Evolutionary conservation across 352 stramenopile genomes (phyloP).

Genomic region (Phytophthora tubulina): DNA sequence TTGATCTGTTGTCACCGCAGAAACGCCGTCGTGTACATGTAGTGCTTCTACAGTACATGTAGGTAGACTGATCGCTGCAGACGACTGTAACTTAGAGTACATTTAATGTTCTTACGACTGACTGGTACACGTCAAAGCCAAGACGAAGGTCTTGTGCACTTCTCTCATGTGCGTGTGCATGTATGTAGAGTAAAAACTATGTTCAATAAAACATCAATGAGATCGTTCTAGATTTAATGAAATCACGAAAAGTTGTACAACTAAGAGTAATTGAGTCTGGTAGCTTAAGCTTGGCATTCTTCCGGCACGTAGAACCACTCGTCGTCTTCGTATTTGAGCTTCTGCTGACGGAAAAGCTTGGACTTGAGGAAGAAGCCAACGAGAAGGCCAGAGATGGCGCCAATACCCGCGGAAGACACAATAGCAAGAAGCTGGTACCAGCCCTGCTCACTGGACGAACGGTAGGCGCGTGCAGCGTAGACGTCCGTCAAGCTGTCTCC

Average conservation of each 20-base stretch:
- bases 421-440: constrained; percentile 73
- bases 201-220: no score
- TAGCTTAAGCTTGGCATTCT: constrained; percentile 27
- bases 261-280: not conserved
- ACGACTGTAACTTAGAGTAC: no score
- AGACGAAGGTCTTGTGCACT: no score
- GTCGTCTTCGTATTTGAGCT: constrained; percentile 70
- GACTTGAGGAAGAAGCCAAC: constrained; percentile 54
- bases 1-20: no score
- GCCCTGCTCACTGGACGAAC: constrained; percentile 52
- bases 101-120: no score
- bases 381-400: constrained; percentile 39
- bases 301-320: constrained; percentile 74
- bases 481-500: constrained; percentile 54
- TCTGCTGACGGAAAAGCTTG: constrained; percentile 62
- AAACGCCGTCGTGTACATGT: no score
- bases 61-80: no score
- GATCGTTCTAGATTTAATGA: not conserved
- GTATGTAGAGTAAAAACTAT: no score
- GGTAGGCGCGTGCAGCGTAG: constrained; percentile 57
- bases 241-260: constrained; percentile 13
- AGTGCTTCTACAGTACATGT: no score
- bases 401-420: constrained; percentile 55
- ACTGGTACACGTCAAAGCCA: no score
- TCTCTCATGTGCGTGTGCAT: no score